Base-by-base conservation (phyloP, 371 early-diverging fungal genomes). In the Syncephalastrum contaminatum region DNA sequence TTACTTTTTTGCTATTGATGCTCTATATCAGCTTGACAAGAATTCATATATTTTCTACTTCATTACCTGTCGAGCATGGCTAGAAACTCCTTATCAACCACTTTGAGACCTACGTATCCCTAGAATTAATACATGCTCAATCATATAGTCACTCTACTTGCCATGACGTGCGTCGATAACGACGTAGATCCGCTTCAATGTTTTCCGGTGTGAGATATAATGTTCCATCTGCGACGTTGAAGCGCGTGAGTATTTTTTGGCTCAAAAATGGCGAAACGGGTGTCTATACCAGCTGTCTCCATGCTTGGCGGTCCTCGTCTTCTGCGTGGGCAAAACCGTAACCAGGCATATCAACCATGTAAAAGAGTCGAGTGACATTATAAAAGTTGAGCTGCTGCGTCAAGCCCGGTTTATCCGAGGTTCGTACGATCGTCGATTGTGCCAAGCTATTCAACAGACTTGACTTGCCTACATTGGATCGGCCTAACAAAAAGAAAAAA, bases 251-350 rank as follows among this genome's bases (percentile, higher is more conserved):
- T n/a, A n/a, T n/a, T 7, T 25, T 21, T 18, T 16, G 44, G 12
- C 59, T 53, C 10, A 45, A 16, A 25, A 25, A 55, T 46, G 2
- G 18, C 7, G 16, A 14, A n/a, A 36, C 16, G n/a, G n/a, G 4
- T 43, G 24, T 20, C 51, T 63, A 19, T 80, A 88, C 89, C 83
- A 90, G 48, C 16, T 77, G 69, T 55, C 66, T 65, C 93, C 93
- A 92, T 49, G 66, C 53, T 14, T 59, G 52, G 41, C 77, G 70
- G 42, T 77, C 70, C 47, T 80, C 80, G 18, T 89, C 88, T 51
- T 90, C 88, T 7, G 79, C 90, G 70, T 81, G 88, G 2, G 93
- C 93, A 70, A 92, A 92, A 22, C 93, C 93, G 66, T 91, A 91
- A 30, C 93, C 93, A 8, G 93, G 93, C 93, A 92, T 91, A 66